Evolutionary conservation across 768 basidiomycete species (phyloP), one percentile per base, ranked within the genome.

Genomic region (Dioszegia aurantiaca): DNA sequence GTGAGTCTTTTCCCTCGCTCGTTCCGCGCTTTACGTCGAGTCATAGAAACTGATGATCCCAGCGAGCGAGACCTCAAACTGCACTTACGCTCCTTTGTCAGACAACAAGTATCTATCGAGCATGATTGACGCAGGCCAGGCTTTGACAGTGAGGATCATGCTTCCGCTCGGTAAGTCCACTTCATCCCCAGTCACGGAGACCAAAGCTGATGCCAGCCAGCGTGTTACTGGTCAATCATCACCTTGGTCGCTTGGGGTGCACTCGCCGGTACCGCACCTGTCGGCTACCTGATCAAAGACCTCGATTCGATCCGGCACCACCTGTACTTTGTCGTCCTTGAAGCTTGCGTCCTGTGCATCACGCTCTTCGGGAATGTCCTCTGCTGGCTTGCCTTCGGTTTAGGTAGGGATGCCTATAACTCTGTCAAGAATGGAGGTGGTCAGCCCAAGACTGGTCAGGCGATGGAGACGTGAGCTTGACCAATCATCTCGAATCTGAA

Each of bases 151-250:
- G 2, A 49, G 72, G 11, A 68, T 68, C 21, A 65, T 72, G 48
- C 58, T 77, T 0, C 75, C 75, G 0, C 55, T 74, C 2, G 69
- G 69, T 70, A 46, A 60, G 63, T 61, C 52, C 16, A 11, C 27
- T 30, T 26, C 40, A 9, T 41, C 31, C 28, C 41, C 36, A 4
- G 24, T 26, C 55, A 4, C 31, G 11, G 8, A 6, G 28, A 39
- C 28, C 3, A 28, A 44, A 56, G 42, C 47, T 62, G 41, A 59
- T 55, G 17, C 19, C 33, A n/a, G n/a, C 4, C 44, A 64, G 65
- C 75, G 16, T 73, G 73, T 41, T 77, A 77, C 51, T 77, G 75
- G 75, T 44, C 64, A 24, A 75, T 77, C 44, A 61, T 77, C 42
- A 65, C 63, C 8, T 56, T 70, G 14, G 42, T 73, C 55, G 48